These are phyloP conservation scores for Smallanthus sonchifolius DNA, from an alignment of 129 eudicot species.

Conservation along the genomic window DNA sequence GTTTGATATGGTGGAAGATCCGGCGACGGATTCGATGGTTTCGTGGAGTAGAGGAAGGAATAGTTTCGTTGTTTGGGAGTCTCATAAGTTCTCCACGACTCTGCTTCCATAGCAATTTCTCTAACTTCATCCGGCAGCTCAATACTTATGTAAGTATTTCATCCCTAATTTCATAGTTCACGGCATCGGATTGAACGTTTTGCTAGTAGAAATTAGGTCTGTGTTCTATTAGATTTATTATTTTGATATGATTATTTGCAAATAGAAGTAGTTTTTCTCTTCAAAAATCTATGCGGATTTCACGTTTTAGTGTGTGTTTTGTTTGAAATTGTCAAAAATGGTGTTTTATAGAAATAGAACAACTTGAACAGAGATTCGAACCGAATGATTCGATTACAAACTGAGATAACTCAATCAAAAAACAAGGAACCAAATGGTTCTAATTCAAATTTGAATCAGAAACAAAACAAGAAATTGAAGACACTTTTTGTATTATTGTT, in stretches of 20 bases:
- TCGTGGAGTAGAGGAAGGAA: constrained; percentile 75
- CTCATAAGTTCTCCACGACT: constrained; percentile 55
- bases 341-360: too few species aligned
- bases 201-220: too few species aligned
- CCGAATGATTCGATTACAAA: too few species aligned
- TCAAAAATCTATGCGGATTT: neutral
- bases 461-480: too few species aligned
- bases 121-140: constrained; percentile 91
- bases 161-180: neutral
- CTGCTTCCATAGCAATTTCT: constrained; percentile 82
- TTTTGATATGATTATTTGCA: neutral
- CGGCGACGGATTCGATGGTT: constrained; percentile 69
- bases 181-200: too few species aligned
- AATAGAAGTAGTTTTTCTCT: neutral
- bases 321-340: too few species aligned
- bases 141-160: constrained; percentile 85
- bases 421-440: too few species aligned
- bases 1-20: constrained; percentile 85
- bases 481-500: too few species aligned
- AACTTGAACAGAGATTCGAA: too few species aligned
- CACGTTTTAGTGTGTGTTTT: neutral
- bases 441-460: too few species aligned
- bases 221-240: too few species aligned
- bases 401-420: too few species aligned
- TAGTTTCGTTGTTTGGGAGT: constrained; percentile 91